Conservation (phyloP, 371 early-diverging fungal species). For the Saksenaea oblongispora region DNA sequence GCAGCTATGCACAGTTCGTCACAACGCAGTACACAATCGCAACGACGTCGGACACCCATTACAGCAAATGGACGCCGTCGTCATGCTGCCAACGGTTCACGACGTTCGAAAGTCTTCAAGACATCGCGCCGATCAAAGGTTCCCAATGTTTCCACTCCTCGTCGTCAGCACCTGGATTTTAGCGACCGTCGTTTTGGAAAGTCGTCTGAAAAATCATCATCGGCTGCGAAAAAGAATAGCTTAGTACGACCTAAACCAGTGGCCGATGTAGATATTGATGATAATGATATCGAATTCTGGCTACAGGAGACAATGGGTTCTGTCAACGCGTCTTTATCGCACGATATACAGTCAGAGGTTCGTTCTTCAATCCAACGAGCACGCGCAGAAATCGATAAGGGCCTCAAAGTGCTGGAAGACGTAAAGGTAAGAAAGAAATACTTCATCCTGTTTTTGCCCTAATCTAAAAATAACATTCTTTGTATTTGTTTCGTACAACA, state of each 20-base stretch:
- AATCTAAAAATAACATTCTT: neutral
- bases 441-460: neutral
- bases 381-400: constrained; percentile 51
- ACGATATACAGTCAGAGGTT: constrained; percentile 25
- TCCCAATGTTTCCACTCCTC: constrained; percentile 3
- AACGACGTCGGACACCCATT: neutral
- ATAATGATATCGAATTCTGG: constrained; percentile 25
- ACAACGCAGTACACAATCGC: neutral
- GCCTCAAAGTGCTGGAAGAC: constrained; percentile 39
- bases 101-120: constrained; percentile 11
- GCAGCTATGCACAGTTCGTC: neutral
- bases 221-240: neutral
- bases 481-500: neutral
- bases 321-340: constrained; percentile 20
- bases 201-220: neutral
- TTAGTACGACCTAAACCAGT: neutral
- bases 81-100: neutral
- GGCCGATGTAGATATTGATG: constrained; percentile 3
- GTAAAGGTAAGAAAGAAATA: constrained; percentile 16
- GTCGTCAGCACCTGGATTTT: neutral
- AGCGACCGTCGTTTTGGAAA: neutral
- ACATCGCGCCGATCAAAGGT: constrained; percentile 22
- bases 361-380: constrained; percentile 47
- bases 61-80: neutral
- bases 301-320: constrained; percentile 21